Evolutionary conservation across 2,329 filamentous ascomycete species (phyloP).

Genomic region (Ophiostoma sp.): DNA sequence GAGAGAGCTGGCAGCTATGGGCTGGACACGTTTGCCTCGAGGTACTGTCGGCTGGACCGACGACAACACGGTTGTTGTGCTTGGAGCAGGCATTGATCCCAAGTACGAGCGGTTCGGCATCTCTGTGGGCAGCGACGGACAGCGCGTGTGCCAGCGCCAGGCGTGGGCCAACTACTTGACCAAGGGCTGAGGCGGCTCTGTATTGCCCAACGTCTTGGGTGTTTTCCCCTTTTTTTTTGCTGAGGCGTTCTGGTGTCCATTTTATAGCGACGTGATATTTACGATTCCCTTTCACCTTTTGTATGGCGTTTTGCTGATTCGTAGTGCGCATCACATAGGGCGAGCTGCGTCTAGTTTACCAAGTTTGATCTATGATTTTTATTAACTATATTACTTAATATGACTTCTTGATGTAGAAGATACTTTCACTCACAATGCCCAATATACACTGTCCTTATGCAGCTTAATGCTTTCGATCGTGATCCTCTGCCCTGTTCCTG

Average conservation of each 20-base stretch:
- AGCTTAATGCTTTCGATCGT: not conserved
- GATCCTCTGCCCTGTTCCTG: not conserved
- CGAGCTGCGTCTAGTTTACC: not conserved
- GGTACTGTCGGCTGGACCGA: constrained; percentile 80
- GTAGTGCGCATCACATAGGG: no score
- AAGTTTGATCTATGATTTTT: not conserved
- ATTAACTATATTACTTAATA: no score
- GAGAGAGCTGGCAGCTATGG: constrained; percentile 41
- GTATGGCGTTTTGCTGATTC: no score
- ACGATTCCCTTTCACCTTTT: not conserved
- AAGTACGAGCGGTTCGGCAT: constrained; percentile 84
- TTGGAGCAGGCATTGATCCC: constrained; percentile 73
- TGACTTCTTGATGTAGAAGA: no score
- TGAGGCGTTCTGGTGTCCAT: not conserved
- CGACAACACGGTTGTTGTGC: constrained; percentile 66
- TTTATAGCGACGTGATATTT: not conserved
- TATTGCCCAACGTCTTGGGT: not conserved
- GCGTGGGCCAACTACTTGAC: constrained; percentile 75
- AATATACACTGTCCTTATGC: not conserved
- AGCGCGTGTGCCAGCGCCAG: constrained; percentile 60
- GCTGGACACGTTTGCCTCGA: constrained; percentile 60
- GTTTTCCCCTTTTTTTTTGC: not conserved
- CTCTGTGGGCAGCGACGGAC: constrained; percentile 61
- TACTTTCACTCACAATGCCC: no score
- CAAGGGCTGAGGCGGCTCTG: constrained; percentile 16